Conservation (phyloP, 2,329 filamentous ascomycete species). For the Trichophyton mentagrophytes region DNA sequence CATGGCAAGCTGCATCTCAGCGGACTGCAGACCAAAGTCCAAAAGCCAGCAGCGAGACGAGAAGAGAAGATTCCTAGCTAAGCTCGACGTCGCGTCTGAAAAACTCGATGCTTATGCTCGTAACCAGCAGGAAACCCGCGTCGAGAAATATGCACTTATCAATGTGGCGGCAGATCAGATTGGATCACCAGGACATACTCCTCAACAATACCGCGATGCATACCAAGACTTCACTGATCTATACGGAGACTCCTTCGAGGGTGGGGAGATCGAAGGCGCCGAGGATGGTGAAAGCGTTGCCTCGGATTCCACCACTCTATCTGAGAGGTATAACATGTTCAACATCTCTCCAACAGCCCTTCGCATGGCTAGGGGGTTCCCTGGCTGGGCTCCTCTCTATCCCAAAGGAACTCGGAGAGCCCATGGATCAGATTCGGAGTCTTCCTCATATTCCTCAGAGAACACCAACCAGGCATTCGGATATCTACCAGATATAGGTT, state of each 20-base stretch:
- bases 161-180: neutral
- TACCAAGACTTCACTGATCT: constrained; percentile 2
- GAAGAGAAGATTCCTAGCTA: neutral
- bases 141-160: neutral
- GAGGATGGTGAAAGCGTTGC: neutral
- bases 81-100: neutral
- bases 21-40: neutral
- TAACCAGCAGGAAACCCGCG: neutral
- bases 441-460: neutral
- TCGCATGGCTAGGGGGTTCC: neutral
- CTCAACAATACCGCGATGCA: neutral
- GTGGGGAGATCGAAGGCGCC: neutral
- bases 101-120: neutral
- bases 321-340: constrained; percentile 1
- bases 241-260: neutral
- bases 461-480: neutral
- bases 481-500: no score
- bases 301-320: neutral
- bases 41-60: neutral
- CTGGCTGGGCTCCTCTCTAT: neutral
- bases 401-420: neutral
- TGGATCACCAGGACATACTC: neutral
- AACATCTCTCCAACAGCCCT: neutral
- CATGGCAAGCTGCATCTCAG: neutral
- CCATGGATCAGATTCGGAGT: neutral